Percentiles rank a stretch among this genome's conserved stretches.
These are phyloP conservation scores for Stentor roeselii DNA, from an alignment of 73 alveolate genomes.

Conservation along the genomic window DNA sequence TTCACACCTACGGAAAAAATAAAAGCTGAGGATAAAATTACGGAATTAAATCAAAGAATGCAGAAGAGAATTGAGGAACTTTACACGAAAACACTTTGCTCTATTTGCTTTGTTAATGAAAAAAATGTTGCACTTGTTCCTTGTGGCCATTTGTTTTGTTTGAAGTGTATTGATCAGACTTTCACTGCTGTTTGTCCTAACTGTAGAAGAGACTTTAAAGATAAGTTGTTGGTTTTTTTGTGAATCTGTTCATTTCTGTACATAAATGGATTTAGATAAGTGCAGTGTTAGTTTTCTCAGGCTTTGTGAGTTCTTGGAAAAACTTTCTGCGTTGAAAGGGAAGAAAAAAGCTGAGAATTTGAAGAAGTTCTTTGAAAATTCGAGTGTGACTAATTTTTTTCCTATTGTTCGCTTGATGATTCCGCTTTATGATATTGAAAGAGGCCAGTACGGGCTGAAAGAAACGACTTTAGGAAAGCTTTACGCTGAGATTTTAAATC, in stretches of 20 bases:
- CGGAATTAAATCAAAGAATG: constrained; percentile 15
- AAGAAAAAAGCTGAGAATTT: not conserved
- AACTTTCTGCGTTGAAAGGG: not conserved
- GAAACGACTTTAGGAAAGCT: constrained; percentile 80
- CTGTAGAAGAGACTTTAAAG: constrained; percentile 25
- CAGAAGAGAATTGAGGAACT: constrained; percentile 26
- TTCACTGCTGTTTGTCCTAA: constrained; percentile 27
- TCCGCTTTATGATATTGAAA: constrained; percentile 82
- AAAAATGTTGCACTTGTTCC: constrained; percentile 24
- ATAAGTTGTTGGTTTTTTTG: constrained; percentile 14
- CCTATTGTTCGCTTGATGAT: constrained; percentile 69
- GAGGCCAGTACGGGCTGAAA: constrained; percentile 87
- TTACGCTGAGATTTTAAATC: constrained; percentile 70
- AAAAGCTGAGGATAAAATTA: not conserved
- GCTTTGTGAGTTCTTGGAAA: constrained; percentile 38
- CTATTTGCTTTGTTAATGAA: constrained; percentile 19
- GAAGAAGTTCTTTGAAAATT: constrained; percentile 9
- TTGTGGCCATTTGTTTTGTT: constrained; percentile 31
- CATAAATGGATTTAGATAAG: not conserved
- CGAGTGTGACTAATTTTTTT: constrained; percentile 34
- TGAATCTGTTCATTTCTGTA: not conserved
- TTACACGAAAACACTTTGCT: constrained; percentile 23
- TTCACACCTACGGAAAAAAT: constrained; percentile 3
- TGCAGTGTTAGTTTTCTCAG: constrained; percentile 34
- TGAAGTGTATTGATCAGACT: not conserved